Evolutionary conservation across 208 protist species (phyloP).

Genomic region (Wallacemonas sp.): DNA sequence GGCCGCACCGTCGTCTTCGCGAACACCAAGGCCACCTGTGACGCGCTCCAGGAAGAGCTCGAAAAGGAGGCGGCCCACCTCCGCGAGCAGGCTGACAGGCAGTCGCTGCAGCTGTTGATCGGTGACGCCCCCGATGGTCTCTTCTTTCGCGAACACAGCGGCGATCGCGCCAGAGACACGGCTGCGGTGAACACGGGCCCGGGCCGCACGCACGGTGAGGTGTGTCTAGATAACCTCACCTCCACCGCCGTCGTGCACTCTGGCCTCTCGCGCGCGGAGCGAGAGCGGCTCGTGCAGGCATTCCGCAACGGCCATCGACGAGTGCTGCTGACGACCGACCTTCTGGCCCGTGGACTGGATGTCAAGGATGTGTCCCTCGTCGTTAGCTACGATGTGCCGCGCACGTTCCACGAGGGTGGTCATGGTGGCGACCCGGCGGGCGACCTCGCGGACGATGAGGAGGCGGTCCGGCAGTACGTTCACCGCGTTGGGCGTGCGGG

Average conservation of each 20-base stretch:
- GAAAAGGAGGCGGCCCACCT: slow-evolving; percentile 48
- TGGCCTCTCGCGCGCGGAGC: slow-evolving; percentile 81
- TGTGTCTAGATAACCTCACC: slow-evolving; percentile 39
- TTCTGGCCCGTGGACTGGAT: slow-evolving; percentile 93
- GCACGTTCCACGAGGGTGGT: neutral
- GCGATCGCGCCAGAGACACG: neutral
- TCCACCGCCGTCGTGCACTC: slow-evolving; percentile 78
- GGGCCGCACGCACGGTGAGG: neutral
- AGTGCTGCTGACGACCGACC: slow-evolving; percentile 98
- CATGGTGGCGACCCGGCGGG: neutral
- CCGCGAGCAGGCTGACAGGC: slow-evolving; percentile 33
- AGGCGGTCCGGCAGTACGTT: slow-evolving; percentile 91
- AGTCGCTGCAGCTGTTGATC: slow-evolving; percentile 42
- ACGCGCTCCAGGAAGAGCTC: slow-evolving; percentile 66
- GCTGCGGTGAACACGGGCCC: neutral
- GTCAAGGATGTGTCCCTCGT: slow-evolving; percentile 96
- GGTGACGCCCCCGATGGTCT: slow-evolving; percentile 29
- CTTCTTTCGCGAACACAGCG: slow-evolving; percentile 1
- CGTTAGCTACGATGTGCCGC: slow-evolving; percentile 98
- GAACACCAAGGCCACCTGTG: slow-evolving; percentile 72
- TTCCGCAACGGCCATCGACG: slow-evolving; percentile 93
- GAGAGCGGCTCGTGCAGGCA: slow-evolving; percentile 93
- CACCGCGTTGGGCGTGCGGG: slow-evolving; percentile 95
- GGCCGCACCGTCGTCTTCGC: slow-evolving; percentile 77
- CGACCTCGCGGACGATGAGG: slow-evolving; percentile 28